phyloP scores from a whole-genome alignment of 805 yeast species.

The Candida boleticola region DNA sequence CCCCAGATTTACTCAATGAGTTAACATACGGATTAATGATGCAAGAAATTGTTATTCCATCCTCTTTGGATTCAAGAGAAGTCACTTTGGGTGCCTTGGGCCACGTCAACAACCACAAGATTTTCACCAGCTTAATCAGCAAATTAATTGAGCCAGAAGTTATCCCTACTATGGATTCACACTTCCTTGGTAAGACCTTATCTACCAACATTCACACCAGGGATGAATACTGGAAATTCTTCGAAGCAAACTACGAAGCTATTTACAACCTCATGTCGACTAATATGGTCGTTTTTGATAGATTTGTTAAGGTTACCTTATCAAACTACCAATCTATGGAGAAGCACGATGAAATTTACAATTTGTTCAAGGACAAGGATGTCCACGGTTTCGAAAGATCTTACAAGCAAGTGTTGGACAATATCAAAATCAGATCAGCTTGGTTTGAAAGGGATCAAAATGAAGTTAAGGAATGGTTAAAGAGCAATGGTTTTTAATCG shows the following conservation, averaged over 20 bases:
- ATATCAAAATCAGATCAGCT: constrained; percentile 44
- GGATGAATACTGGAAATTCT: constrained; percentile 46
- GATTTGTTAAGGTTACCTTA: constrained; percentile 41
- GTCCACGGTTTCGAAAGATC: constrained; percentile 54
- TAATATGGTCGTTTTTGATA: constrained; percentile 51
- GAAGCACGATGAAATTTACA: constrained; percentile 28
- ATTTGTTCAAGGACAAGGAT: constrained; percentile 29
- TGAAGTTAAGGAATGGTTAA: constrained; percentile 46
- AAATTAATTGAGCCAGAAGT: constrained; percentile 40
- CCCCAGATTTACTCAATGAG: constrained; percentile 27
- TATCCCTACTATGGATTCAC: constrained; percentile 59
- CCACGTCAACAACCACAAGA: constrained; percentile 31
- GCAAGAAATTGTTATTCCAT: constrained; percentile 48
- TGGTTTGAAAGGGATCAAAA: constrained; percentile 50
- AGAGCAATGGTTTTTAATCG: constrained; percentile 11
- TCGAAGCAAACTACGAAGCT: constrained; percentile 45
- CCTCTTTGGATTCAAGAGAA: constrained; percentile 58
- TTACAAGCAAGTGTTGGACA: constrained; percentile 54
- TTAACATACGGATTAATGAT: constrained; percentile 39
- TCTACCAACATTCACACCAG: constrained; percentile 46
- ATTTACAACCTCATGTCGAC: constrained; percentile 45
- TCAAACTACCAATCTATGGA: constrained; percentile 38
- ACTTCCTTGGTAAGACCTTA: constrained; percentile 47
- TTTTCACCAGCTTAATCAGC: constrained; percentile 37
- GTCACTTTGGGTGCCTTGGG: constrained; percentile 58